These are phyloP conservation scores for Eragrostis nindensis DNA, from an alignment of 176 grass and related monocot genomes.

Conservation along the genomic window DNA sequence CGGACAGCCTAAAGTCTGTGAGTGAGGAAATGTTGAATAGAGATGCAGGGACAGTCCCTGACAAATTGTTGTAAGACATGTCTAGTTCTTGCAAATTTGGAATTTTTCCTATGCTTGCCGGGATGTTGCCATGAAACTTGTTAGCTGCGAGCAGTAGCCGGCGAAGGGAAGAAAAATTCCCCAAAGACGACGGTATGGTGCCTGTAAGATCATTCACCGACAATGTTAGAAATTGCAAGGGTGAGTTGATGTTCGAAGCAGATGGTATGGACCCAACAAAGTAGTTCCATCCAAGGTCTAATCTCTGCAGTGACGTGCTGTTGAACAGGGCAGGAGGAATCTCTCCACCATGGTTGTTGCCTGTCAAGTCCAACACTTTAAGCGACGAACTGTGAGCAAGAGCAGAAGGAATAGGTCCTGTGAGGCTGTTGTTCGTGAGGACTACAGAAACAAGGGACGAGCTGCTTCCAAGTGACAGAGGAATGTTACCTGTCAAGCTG, in stretches of 20 bases:
- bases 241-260: background rate
- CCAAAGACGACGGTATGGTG: background rate
- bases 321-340: too few species aligned
- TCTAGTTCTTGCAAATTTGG: constrained; percentile 23
- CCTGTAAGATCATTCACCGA: background rate
- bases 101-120: background rate
- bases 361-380: too few species aligned
- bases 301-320: too few species aligned
- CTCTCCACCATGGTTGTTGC: too few species aligned
- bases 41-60: constrained; percentile 24
- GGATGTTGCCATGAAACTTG: constrained; percentile 11
- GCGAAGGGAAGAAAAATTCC: background rate
- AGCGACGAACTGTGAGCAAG: too few species aligned
- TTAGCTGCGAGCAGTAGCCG: background rate
- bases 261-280: too few species aligned
- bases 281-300: too few species aligned
- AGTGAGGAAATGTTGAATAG: constrained; percentile 38
- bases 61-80: constrained; percentile 17
- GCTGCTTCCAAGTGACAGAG: too few species aligned
- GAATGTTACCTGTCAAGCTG: too few species aligned
- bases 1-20: background rate
- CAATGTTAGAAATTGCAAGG: background rate
- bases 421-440: too few species aligned
- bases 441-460: too few species aligned
- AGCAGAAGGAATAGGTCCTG: too few species aligned